Conservation (phyloP, 352 stramenopile species). For the Aphanomyces astaci region DNA sequence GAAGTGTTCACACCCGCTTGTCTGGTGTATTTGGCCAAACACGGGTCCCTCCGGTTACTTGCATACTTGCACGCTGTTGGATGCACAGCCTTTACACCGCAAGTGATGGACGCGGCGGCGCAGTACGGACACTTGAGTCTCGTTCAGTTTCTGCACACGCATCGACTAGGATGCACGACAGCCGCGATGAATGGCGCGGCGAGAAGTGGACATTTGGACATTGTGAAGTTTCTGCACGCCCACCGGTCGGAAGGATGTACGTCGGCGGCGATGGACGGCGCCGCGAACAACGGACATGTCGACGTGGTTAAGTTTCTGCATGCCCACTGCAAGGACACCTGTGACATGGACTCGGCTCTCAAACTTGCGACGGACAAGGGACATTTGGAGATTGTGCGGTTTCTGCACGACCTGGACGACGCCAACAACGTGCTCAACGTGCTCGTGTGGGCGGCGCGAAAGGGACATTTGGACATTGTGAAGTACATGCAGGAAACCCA, state of each 20-base stretch:
- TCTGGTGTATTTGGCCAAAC: neutral
- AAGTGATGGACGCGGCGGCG: conserved; percentile 28
- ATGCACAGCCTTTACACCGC: neutral
- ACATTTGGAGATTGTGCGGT: conserved; percentile 15
- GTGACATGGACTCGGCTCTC: neutral
- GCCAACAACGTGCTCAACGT: conserved; percentile 8
- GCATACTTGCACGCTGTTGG: conserved; percentile 15
- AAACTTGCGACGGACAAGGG: conserved; percentile 11
- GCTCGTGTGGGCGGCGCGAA: neutral
- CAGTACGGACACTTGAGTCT: conserved; percentile 23
- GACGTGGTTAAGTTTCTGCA: neutral
- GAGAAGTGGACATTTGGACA: neutral
- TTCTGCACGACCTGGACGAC: neutral
- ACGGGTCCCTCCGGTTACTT: conserved; percentile 19
- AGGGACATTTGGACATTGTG: conserved; percentile 6
- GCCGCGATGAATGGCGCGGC: neutral
- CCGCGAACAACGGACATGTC: neutral
- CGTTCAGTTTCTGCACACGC: conserved; percentile 23
- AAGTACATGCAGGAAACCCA: conserved; percentile 11
- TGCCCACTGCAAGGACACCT: neutral
- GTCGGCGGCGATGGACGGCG: neutral
- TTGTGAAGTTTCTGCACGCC: neutral
- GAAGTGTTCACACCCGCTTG: conserved; percentile 1
- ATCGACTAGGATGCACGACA: conserved; percentile 5
- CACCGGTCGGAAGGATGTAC: neutral